Conservation (phyloP, 495 filamentous ascomycete species). For the Aspergillus biplanus region DNA sequence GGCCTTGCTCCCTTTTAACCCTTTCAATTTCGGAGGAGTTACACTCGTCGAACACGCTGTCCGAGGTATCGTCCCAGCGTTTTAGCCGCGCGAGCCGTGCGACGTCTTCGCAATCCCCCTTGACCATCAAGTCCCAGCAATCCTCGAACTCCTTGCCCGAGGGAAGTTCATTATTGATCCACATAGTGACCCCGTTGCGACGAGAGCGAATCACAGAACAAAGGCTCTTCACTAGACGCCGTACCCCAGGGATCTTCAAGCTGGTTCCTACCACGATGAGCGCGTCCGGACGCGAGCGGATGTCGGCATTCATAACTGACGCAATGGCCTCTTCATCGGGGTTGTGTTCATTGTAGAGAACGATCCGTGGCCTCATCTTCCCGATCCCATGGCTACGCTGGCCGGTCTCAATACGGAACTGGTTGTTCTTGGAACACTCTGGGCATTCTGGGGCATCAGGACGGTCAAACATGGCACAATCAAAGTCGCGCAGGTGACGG, state of each 20-base stretch:
- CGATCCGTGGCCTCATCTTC: slow-evolving; percentile 86
- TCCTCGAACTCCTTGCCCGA: slow-evolving; percentile 82
- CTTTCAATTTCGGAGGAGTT: slow-evolving; percentile 44
- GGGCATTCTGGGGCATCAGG: slow-evolving; percentile 82
- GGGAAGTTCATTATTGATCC: slow-evolving; percentile 90
- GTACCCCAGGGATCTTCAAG: slow-evolving; percentile 90
- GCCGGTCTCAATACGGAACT: slow-evolving; percentile 75
- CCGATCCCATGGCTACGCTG: slow-evolving; percentile 95
- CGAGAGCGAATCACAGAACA: slow-evolving; percentile 77
- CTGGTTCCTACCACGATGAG: slow-evolving; percentile 94
- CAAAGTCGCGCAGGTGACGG: slow-evolving; percentile 72
- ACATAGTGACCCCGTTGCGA: slow-evolving; percentile 87
- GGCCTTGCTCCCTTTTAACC: slow-evolving; percentile 34
- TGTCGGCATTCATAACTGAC: slow-evolving; percentile 79
- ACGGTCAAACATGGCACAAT: slow-evolving; percentile 79
- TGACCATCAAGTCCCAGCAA: slow-evolving; percentile 89
- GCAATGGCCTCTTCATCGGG: slow-evolving; percentile 96
- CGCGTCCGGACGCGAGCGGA: slow-evolving; percentile 84
- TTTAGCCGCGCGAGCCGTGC: slow-evolving; percentile 74
- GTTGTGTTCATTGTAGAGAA: slow-evolving; percentile 96
- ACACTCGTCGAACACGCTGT: slow-evolving; percentile 49
- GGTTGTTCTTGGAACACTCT: slow-evolving; percentile 73
- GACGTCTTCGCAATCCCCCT: slow-evolving; percentile 85
- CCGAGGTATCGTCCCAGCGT: slow-evolving; percentile 69
- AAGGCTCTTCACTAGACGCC: slow-evolving; percentile 87